Conservation (phyloP, 1,284 basidiomycete species). For the Ceratorhiza oryzae-sativae region DNA sequence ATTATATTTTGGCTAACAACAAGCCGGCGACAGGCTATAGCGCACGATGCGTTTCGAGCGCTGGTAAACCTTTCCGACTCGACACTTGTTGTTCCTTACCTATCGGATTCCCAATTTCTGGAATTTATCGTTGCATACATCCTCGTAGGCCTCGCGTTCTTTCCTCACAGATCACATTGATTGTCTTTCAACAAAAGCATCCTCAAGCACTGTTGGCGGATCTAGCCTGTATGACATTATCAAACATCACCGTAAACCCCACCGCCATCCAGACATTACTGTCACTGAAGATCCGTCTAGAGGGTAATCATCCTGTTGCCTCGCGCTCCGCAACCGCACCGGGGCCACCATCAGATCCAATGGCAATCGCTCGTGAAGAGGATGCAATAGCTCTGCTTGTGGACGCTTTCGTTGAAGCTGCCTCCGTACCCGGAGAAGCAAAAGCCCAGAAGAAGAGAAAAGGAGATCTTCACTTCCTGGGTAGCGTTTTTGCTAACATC, state of each 20-base stretch:
- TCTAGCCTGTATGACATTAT: slow-evolving; percentile 94
- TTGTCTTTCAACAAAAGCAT: slow-evolving; percentile 61
- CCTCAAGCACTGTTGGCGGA: slow-evolving; percentile 90
- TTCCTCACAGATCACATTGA: slow-evolving; percentile 34
- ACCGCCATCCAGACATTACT: slow-evolving; percentile 73
- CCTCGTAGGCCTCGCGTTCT: slow-evolving; percentile 64
- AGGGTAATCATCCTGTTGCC: slow-evolving; percentile 67
- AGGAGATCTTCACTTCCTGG: slow-evolving; percentile 84
- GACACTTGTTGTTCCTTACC: slow-evolving; percentile 68
- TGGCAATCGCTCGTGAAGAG: slow-evolving; percentile 61
- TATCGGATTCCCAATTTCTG: slow-evolving; percentile 81
- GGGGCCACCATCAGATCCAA: slow-evolving; percentile 68
- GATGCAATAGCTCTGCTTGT: slow-evolving; percentile 77
- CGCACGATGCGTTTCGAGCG: slow-evolving; percentile 94
- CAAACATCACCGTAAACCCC: slow-evolving; percentile 88
- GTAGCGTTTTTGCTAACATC: slow-evolving; percentile 91
- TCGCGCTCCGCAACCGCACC: slow-evolving; percentile 76
- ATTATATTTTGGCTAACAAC: slow-evolving; percentile 30
- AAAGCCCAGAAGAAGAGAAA: slow-evolving; percentile 57
- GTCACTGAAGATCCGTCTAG: slow-evolving; percentile 64
- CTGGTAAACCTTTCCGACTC: slow-evolving; percentile 95
- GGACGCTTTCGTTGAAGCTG: slow-evolving; percentile 85
- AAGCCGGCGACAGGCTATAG: slow-evolving; percentile 67
- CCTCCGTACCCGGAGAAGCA: slow-evolving; percentile 56
- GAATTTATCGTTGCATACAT: slow-evolving; percentile 91